Evolutionary conservation across 192 early-diverging fungal genomes (phyloP), one percentile per base, ranked within the genome.

Genomic region (Coemansia sp.): DNA sequence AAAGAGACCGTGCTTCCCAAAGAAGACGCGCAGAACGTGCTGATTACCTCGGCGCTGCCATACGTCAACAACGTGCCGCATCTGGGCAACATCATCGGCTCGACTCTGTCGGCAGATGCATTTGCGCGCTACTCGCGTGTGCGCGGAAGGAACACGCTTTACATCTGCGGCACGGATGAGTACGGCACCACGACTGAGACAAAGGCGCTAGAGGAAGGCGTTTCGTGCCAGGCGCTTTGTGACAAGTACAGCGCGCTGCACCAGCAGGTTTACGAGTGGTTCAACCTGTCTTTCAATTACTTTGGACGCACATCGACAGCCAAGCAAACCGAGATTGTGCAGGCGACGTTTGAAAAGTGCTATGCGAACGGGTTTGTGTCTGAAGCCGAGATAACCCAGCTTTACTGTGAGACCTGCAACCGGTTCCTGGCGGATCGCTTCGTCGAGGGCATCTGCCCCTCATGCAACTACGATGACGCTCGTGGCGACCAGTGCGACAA

Each of bases 61-160:
- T 99, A 98, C 70, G 94, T 96, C 45, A 99, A 99, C 89, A 99
- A 99, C 73, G 89, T 98, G 51, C 97, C 97, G 40, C 97, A 99
- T 68, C 86, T 99, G 71, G 97, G 97, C 64, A 99, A 99, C 86
- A 92, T 99, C 76, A 94, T 99, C 72, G 97, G 97, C n/a, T 96
- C 94, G 56, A 93, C 94, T 4, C 87, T 99, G 60, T 93, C 91
- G 78, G 97, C 94, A n/a, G 97, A 99, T 78, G 92, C 91, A 14
- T 98, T 88, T 85, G 93, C 96, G 29, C 89, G 95, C 82, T 99
- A 90, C 85, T 91, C 89, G 49, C 95, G 97, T 54, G 68, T 88
- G 31, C 91, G 96, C 54, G 91, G 89, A 22, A 87, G 91, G 76
- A 99, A 99, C 76, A 92, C 92, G 4, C 73, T 97, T 17, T 96